Base-by-base conservation (phyloP, 345 rosid species). In the Eutrema heterophyllum region DNA sequence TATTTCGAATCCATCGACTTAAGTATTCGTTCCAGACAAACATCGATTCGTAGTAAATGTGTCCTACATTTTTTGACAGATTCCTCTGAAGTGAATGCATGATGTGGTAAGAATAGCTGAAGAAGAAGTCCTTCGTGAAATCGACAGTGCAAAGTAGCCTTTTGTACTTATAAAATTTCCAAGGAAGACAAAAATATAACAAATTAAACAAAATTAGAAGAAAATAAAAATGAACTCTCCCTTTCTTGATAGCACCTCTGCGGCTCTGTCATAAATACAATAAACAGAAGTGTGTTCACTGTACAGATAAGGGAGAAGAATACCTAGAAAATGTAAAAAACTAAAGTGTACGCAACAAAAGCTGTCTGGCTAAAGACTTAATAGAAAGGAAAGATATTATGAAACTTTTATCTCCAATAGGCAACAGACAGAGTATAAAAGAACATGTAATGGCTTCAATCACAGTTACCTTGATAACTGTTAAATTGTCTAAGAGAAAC, bases 51-150 rank as follows among this genome's bases (percentile, higher is more conserved):
- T 91, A 84, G 68, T 79, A 84, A 73, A 41, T 15, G n/a, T 72
- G 79, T 68, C 82, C 84, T 63, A 64, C 81, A 27, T 50, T 82
- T 38, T 74, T 67, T 61, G 78, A 66, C 48, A 91, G 80, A 75
- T 91, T 95, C 77, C 79, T 89, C 81, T 95, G 99, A 60, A 95
- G 96, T 60, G 93, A 84, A 79, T 86, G 86, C 96, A 88, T 95
- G 62, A 85, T 65, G 79, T 86, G 77, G 75, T 89, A 95, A 52
- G 99, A 86, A 79, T 95, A 95, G 91, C 99, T 95, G 84, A 87
- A 95, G 86, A 87, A 89, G 93, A 89, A 95, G 88, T 95, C 97
- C 89, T 86, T 91, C 52, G 89, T 83, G 75, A 95, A 97, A 84
- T 95, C 97, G 73, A 95, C 89, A 40, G 84, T 74, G 91, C 92